Conservation (phyloP, 345 rosid species). For the Euphorbia tirucalli region DNA sequence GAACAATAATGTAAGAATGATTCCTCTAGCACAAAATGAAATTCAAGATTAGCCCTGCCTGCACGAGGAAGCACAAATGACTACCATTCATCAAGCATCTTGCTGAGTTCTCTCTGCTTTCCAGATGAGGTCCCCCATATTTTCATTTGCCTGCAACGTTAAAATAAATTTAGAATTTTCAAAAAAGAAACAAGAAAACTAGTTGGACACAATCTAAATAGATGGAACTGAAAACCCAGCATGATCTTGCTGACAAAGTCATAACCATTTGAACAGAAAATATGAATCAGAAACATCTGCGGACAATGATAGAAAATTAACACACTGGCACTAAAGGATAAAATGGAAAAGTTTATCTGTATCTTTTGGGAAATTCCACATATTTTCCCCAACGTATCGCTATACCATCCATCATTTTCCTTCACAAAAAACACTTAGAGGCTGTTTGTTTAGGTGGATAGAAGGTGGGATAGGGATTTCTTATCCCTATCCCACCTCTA, state of each 20-base stretch:
- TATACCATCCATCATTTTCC: neutral
- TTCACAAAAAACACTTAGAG: neutral
- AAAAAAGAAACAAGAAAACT: neutral
- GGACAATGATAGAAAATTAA: neutral
- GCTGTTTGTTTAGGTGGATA: no score
- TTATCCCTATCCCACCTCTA: no score
- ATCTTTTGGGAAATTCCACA: neutral
- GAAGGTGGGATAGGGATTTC: no score
- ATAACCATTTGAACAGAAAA: neutral
- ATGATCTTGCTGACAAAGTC: neutral
- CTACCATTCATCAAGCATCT: constrained; percentile 98
- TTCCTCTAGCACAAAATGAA: neutral
- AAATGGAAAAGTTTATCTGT: no score
- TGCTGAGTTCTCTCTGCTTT: constrained; percentile 79
- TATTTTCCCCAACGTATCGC: neutral
- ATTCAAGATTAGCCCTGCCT: neutral
- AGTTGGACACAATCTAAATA: neutral
- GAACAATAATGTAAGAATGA: constrained; percentile 18
- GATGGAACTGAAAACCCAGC: neutral
- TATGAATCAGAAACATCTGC: neutral
- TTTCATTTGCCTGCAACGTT: constrained; percentile 70
- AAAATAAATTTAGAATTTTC: neutral
- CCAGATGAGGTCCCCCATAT: constrained; percentile 80
- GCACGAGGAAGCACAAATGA: constrained; percentile 21
- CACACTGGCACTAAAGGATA: neutral